Conservation (phyloP, 257 asterid species). For the Solanum sitiens region DNA sequence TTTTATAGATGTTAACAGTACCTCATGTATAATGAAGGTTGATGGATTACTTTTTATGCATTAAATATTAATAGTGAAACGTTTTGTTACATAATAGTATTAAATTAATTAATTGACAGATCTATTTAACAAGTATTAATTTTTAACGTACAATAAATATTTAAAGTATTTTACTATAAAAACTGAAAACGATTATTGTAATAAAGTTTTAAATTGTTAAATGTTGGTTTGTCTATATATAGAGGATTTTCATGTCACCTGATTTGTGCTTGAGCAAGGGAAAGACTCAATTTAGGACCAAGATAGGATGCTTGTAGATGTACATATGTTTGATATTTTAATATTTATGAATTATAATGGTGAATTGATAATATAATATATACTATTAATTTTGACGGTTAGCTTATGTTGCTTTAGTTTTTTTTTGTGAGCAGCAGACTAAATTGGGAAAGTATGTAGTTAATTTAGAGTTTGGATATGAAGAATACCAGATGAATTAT, state of each 20-base stretch:
- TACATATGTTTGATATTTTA: neutral
- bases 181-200: neutral
- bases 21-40: no score
- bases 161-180: no score
- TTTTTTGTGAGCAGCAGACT: neutral
- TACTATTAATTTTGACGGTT: neutral
- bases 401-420: neutral
- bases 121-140: no score
- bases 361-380: neutral
- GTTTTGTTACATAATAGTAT: no score
- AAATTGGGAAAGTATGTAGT: neutral
- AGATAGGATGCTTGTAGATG: neutral
- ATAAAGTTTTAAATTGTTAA: neutral
- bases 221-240: neutral
- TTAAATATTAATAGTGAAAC: no score
- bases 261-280: neutral
- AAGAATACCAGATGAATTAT: no score
- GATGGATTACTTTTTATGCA: no score
- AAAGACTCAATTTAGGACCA: neutral
- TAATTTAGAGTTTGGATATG: neutral
- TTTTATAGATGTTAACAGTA: no score
- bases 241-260: neutral
- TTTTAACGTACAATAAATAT: no score
- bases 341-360: neutral
- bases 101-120: no score